phyloP scores from a whole-genome alignment of 768 basidiomycete species.

The Podaxis sp. region DNA sequence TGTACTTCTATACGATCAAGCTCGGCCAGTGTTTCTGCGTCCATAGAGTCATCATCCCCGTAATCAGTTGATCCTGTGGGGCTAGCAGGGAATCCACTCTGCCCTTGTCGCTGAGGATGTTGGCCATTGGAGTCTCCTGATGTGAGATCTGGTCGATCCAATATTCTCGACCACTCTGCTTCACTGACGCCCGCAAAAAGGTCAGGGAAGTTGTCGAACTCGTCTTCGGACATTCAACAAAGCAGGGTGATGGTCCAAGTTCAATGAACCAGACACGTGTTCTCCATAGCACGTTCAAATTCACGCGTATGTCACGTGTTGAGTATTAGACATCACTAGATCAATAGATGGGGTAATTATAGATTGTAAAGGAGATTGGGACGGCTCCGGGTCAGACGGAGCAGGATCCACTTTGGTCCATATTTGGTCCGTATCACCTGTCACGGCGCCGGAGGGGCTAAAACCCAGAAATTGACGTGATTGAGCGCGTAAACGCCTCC shows the following conservation, averaged over 20 bases:
- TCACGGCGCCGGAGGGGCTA: background rate
- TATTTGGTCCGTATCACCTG: background rate
- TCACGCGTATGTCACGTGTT: constrained; percentile 3
- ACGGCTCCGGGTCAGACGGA: constrained; percentile 3
- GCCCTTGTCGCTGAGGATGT: constrained; percentile 1
- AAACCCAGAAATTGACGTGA: constrained; percentile 1
- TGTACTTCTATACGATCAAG: constrained; percentile 48
- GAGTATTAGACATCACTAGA: background rate
- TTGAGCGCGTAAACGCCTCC: constrained; percentile 3
- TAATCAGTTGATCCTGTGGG: constrained; percentile 23
- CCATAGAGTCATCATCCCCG: constrained; percentile 30
- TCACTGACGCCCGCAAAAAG: constrained; percentile 51
- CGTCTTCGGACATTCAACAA: constrained; percentile 41
- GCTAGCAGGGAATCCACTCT: constrained; percentile 6
- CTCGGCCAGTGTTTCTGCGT: constrained; percentile 37
- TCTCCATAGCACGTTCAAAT: background rate
- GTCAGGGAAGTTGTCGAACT: constrained; percentile 55
- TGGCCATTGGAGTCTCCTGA: background rate
- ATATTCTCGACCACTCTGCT: constrained; percentile 44
- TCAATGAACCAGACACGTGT: background rate
- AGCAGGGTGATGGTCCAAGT: background rate
- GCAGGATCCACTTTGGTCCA: background rate
- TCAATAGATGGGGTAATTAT: background rate
- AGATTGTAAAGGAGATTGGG: background rate
- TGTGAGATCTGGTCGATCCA: constrained; percentile 19